These are phyloP conservation scores for Podila horticola DNA, from an alignment of 192 early-diverging fungal genomes.

Conservation along the genomic window DNA sequence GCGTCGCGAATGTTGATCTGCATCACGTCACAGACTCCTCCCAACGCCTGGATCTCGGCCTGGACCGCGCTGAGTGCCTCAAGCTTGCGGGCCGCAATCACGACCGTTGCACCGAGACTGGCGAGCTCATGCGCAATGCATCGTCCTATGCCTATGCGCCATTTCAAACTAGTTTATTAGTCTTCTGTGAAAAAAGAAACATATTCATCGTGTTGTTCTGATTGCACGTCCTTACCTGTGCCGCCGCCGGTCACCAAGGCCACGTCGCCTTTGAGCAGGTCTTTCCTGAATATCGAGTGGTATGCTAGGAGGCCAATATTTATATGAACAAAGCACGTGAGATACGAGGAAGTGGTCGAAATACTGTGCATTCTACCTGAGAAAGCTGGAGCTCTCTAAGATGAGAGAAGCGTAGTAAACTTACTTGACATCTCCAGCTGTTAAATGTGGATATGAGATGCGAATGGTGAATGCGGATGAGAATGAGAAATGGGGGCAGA, in stretches of 20 bases:
- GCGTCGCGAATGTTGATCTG: slow-evolving; percentile 29
- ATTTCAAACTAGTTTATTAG: neutral
- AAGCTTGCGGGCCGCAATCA: slow-evolving; percentile 27
- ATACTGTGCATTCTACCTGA: too few relatives aligned
- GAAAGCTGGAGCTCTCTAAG: too few relatives aligned
- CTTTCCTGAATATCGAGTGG: slow-evolving; percentile 26
- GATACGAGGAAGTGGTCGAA: too few relatives aligned
- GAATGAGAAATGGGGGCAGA: too few relatives aligned
- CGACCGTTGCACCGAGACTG: slow-evolving; percentile 15
- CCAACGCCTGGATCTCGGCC: slow-evolving; percentile 13
- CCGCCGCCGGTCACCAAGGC: slow-evolving; percentile 31
- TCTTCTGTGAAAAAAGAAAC: neutral
- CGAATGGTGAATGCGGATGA: too few relatives aligned
- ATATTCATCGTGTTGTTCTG: neutral
- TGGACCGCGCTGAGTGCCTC: slow-evolving; percentile 15
- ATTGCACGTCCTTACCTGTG: slow-evolving; percentile 11
- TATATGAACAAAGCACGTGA: too few relatives aligned
- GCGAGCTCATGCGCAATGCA: slow-evolving; percentile 31
- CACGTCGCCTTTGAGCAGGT: slow-evolving; percentile 23
- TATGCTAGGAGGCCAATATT: slow-evolving; percentile 3
- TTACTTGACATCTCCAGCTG: too few relatives aligned
- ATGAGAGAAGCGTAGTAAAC: too few relatives aligned
- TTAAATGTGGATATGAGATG: too few relatives aligned
- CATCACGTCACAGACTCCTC: slow-evolving; percentile 24
- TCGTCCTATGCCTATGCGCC: slow-evolving; percentile 20